Evolutionary conservation across 2,329 filamentous ascomycete species (phyloP).

Genomic region (Sporothrix globosa): DNA sequence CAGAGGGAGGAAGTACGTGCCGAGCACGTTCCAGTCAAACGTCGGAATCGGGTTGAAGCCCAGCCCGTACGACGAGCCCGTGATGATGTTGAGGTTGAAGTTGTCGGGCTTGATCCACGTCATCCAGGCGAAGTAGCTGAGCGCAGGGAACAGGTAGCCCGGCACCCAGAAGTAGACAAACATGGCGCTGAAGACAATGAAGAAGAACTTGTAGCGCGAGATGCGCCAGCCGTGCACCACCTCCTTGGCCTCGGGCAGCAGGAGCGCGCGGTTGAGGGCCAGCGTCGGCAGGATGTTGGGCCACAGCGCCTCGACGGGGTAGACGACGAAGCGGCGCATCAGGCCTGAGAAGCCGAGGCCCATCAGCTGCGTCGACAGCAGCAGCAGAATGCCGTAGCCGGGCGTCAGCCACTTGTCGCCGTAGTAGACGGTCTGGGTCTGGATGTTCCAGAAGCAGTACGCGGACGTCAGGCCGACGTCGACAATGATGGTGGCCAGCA

Average conservation of each 20-base stretch:
- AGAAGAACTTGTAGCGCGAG: constrained; percentile 52
- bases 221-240: constrained; percentile 42
- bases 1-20: constrained; percentile 28
- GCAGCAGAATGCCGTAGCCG: constrained; percentile 55
- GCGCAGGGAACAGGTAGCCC: constrained; percentile 52
- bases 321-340: constrained; percentile 55
- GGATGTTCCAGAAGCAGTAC: constrained; percentile 41
- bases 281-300: constrained; percentile 53
- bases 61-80: constrained; percentile 44
- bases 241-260: constrained; percentile 45
- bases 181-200: constrained; percentile 49
- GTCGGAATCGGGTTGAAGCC: constrained; percentile 46
- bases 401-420: constrained; percentile 27
- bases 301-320: constrained; percentile 57
- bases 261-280: constrained; percentile 53
- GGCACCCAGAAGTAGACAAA: constrained; percentile 59
- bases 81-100: constrained; percentile 41
- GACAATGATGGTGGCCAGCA: constrained; percentile 63
- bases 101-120: constrained; percentile 56
- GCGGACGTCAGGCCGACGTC: constrained; percentile 53
- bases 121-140: constrained; percentile 56
- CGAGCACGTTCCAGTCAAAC: constrained; percentile 47
- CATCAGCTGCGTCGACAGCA: constrained; percentile 57
- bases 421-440: constrained; percentile 54
- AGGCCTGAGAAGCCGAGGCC: constrained; percentile 60